These are phyloP conservation scores for Huntiella moniliformis DNA, from an alignment of 2,329 filamentous ascomycete species.

Conservation along the genomic window DNA sequence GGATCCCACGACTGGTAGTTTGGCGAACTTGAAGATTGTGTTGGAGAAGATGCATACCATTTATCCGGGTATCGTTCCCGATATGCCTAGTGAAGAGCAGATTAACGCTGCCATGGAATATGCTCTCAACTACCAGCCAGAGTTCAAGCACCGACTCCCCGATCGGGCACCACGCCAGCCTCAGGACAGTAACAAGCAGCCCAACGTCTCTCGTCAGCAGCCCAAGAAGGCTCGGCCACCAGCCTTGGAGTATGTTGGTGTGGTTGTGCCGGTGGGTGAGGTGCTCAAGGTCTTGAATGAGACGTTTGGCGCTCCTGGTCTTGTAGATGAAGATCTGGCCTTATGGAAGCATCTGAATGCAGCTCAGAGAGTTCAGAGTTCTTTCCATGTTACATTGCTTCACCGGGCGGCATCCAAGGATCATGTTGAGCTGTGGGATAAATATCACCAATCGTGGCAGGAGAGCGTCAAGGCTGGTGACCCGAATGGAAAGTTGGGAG, in stretches of 20 bases:
- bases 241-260: conserved; percentile 37
- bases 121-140: conserved; percentile 60
- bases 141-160: conserved; percentile 57
- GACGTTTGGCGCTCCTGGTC: conserved; percentile 39
- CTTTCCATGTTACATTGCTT: conserved; percentile 88
- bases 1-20: conserved; percentile 57
- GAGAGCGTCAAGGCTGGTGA: conserved; percentile 20
- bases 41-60: conserved; percentile 51
- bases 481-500: conserved; percentile 31
- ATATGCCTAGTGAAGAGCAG: conserved; percentile 51
- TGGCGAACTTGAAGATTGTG: conserved; percentile 67
- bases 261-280: conserved; percentile 26
- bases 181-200: conserved; percentile 16
- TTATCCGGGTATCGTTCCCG: conserved; percentile 58
- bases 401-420: conserved; percentile 49
- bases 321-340: conserved; percentile 20
- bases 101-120: conserved; percentile 63
- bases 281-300: conserved; percentile 42
- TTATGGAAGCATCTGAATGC: conserved; percentile 63
- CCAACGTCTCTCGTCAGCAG: conserved; percentile 17
- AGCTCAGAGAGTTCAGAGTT: conserved; percentile 55
- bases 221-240: conserved; percentile 23
- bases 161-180: conserved; percentile 26
- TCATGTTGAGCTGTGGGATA: conserved; percentile 54
- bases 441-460: conserved; percentile 43